A percentile compares a stretch with the other conserved stretches of the same genome.
Evolutionary conservation across 2,329 filamentous ascomycete genomes (phyloP).

Genomic region (Rutstroemia sp.): DNA sequence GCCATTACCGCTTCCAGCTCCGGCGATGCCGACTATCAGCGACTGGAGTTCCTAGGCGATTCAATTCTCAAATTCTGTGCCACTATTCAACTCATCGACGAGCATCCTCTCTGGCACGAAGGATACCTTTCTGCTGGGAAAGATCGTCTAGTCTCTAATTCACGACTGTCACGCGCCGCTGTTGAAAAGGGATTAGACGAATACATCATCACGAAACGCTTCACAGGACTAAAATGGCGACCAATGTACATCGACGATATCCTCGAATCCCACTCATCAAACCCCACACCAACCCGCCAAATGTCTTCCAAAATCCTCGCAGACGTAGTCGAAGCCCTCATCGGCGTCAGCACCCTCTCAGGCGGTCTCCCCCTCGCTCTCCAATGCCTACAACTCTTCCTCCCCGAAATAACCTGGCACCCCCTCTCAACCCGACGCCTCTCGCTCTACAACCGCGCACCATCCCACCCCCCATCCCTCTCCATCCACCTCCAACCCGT

Average conservation of each 20-base stretch:
- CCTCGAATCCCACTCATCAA: constrained; percentile 19
- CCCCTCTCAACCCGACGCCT: constrained; percentile 35
- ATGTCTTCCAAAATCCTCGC: constrained; percentile 75
- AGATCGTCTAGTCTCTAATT: constrained; percentile 66
- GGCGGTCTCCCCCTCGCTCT: constrained; percentile 59
- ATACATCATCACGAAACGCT: constrained; percentile 63
- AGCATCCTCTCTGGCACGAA: constrained; percentile 64
- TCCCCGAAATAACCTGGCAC: constrained; percentile 52
- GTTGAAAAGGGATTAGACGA: constrained; percentile 56
- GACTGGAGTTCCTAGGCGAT: constrained; percentile 83
- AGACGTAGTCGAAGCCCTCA: constrained; percentile 79
- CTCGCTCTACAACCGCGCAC: constrained; percentile 38
- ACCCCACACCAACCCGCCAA: constrained; percentile 17
- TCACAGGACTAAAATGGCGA: constrained; percentile 66
- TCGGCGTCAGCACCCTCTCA: constrained; percentile 66
- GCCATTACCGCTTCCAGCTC: constrained; percentile 60
- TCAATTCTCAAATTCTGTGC: constrained; percentile 70
- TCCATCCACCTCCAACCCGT: constrained; percentile 38
- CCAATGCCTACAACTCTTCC: constrained; percentile 56
- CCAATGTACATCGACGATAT: constrained; percentile 50
- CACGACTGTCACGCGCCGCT: constrained; percentile 59
- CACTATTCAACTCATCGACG: constrained; percentile 53
- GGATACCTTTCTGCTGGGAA: constrained; percentile 64
- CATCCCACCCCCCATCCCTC: constrained; percentile 28
- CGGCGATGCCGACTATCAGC: constrained; percentile 65